Evolutionary conservation across 2,329 filamentous ascomycete species (phyloP), one percentile per base, ranked within the genome.

Genomic region (Didymella arachidicola): DNA sequence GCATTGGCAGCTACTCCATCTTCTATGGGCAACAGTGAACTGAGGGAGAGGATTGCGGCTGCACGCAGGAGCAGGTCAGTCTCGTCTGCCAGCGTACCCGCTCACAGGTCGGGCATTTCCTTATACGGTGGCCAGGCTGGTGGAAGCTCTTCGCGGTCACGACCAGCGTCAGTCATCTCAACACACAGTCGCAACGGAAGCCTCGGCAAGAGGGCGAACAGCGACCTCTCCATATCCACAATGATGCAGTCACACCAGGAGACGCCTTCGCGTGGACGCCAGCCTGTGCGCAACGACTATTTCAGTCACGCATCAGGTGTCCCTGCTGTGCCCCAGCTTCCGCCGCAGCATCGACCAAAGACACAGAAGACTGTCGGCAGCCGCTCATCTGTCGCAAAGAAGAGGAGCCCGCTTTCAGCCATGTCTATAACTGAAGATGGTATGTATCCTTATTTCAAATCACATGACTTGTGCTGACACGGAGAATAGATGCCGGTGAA

Each of bases 221-320:
- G 61, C 46, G 64, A 68, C 38, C 60, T 67, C 8, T 67, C 66
- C n/a, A 69, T 68, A 25, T 64, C 64, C 22, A 65, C 65, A 1
- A 60, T 68, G 58, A 68, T 83, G 61, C 53, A 45, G 30, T 59
- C 56, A 19, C 27, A 46, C 50, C 56, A 54, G 34, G 56, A 59
- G 39, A 39, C 45, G 12, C 50, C 56, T 41, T 53, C 50, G 5
- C 50, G 56, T 19, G 56, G 56, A 54, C 56, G 56, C 41, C 56
- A 59, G 22, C 50, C 56, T 41, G 56, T 32, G 30, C 56, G 56
- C 32, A 46, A 34, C 41, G 56, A 59, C 27, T 54, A 59, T 29
- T 49, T 54, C 19, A 51, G 45, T 27, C 25, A 49, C 4, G 7
- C n/a, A 18, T 46, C 50, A 2, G 45, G 50, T 36, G 46, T 54